Evolutionary conservation across 495 filamentous ascomycete species (phyloP), one percentile per base, ranked within the genome.

Genomic region (Penicillium taxi): DNA sequence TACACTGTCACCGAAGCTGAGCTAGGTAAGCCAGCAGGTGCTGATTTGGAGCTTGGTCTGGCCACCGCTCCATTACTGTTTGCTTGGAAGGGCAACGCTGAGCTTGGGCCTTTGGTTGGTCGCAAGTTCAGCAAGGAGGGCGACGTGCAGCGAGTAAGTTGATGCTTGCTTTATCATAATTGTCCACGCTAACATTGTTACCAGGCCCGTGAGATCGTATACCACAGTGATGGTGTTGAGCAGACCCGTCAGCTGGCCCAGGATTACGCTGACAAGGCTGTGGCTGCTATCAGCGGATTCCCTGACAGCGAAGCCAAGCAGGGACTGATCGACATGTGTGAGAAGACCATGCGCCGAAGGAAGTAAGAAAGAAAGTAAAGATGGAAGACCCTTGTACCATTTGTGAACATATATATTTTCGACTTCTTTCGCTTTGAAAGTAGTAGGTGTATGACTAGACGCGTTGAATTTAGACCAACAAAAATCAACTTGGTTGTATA

Each of bases 11-110:
- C 71, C 17, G 85, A 73, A 25, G 73, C 76, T 19, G 86, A 95
- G 57, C 68, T 98, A 20, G 91, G 91, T 31, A 98, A 98, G 57
- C 89, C 93, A 1, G 84, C 88, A 6, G 93, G 89, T 18, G 93
- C 93, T 11, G 91, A 98, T 63, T 59, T 98, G 39, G 86, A 96
- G 58, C 71, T 98, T 14, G 91, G 91, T 6, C 70, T 98, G 34
- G 91, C 93, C 6, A 98, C 91, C n/a, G 91, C 91, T 4, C 91
- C 91, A 6, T 62, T 96, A 32, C 64, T 98, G 24, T 98, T 96
- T 64, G 93, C 91, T 3, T 96, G 93, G 91, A 90, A 90, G 67
- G 75, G 81, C 39, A 84, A 82, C 44, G 77, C 76, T 15, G 86
- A 90, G 60, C 66, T 98, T 16, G 93, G 91, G 2, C 73, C 78